These are phyloP conservation scores for Arthrobotrys musiformis DNA, from an alignment of 2,329 filamentous ascomycete species.

Conservation along the genomic window DNA sequence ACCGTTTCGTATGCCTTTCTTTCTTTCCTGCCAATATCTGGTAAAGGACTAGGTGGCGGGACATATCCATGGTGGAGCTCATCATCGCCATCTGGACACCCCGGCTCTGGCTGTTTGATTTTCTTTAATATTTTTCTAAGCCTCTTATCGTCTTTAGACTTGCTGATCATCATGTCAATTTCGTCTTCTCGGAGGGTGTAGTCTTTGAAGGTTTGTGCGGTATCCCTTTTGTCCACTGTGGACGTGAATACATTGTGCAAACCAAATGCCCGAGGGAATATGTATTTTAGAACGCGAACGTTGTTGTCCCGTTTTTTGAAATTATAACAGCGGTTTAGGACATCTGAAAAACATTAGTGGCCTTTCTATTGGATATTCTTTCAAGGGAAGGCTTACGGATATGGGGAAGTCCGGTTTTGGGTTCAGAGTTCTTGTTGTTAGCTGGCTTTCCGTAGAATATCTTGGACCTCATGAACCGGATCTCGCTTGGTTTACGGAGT, in stretches of 20 bases:
- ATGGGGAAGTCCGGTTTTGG: constrained; percentile 80
- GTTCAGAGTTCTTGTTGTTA: constrained; percentile 73
- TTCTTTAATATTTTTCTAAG: constrained; percentile 40
- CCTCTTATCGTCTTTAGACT: constrained; percentile 53
- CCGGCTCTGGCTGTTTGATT: not conserved
- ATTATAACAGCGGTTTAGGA: constrained; percentile 76
- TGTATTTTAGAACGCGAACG: constrained; percentile 83
- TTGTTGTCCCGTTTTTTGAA: constrained; percentile 67
- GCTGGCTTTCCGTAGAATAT: constrained; percentile 85
- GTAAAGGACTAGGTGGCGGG: constrained; percentile 15
- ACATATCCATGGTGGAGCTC: constrained; percentile 27
- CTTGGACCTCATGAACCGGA: constrained; percentile 80
- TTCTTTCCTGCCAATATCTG: constrained; percentile 37
- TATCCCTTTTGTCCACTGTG: constrained; percentile 72
- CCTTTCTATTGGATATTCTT: constrained; percentile 37
- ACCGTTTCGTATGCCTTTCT: constrained; percentile 33
- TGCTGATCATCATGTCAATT: constrained; percentile 66
- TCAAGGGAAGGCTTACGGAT: constrained; percentile 71
- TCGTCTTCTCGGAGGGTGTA: constrained; percentile 88
- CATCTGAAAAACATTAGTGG: constrained; percentile 69
- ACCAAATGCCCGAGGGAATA: constrained; percentile 90
- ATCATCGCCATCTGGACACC: constrained; percentile 41
- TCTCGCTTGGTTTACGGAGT: constrained; percentile 64
- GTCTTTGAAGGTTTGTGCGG: constrained; percentile 79
- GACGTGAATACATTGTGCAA: constrained; percentile 93